phyloP scores from a whole-genome alignment of 1,284 basidiomycete species.

The Pulveroboletus sp. region DNA sequence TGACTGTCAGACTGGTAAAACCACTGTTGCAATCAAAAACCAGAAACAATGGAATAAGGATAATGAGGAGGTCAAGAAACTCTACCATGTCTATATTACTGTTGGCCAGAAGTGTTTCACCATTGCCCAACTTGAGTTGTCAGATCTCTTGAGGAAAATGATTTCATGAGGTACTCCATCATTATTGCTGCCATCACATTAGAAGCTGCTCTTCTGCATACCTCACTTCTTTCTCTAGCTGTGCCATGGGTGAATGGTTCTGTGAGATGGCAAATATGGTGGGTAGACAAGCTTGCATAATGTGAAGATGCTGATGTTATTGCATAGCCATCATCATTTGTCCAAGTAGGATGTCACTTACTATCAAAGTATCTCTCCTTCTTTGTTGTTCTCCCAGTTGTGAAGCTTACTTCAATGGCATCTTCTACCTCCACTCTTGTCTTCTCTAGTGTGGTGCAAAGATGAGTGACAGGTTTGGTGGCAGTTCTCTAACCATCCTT shows the following conservation, averaged over 20 bases:
- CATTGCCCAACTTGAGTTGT: constrained; percentile 99
- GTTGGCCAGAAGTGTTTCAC: constrained; percentile 99
- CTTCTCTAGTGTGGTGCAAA: constrained; percentile 99
- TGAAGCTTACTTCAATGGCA: constrained; percentile 99
- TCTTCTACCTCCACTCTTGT: constrained; percentile 99
- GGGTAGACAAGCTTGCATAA: constrained; percentile 26
- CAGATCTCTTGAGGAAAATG: constrained; percentile 99
- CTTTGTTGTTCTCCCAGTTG: constrained; percentile 99
- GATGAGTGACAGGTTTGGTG: constrained; percentile 98
- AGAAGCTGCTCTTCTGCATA: constrained; percentile 99
- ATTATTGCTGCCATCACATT: constrained; percentile 99
- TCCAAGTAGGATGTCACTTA: constrained; percentile 99
- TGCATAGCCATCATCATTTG: constrained; percentile 85
- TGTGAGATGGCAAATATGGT: constrained; percentile 98
- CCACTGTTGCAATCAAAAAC: constrained; percentile 99
- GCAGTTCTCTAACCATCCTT: constrained; percentile 96
- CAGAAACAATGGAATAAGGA: constrained; percentile 99
- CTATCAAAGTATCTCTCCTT: constrained; percentile 99
- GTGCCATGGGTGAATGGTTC: constrained; percentile 99
- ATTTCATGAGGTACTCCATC: constrained; percentile 99
- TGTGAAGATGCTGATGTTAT: constrained; percentile 18
- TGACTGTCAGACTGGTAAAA: constrained; percentile 99
- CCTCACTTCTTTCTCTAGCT: constrained; percentile 99
- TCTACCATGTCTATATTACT: constrained; percentile 99
- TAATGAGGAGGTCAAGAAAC: constrained; percentile 93